Base-by-base conservation (phyloP, 805 yeast species). In the Diddensiella transvaalensis region DNA sequence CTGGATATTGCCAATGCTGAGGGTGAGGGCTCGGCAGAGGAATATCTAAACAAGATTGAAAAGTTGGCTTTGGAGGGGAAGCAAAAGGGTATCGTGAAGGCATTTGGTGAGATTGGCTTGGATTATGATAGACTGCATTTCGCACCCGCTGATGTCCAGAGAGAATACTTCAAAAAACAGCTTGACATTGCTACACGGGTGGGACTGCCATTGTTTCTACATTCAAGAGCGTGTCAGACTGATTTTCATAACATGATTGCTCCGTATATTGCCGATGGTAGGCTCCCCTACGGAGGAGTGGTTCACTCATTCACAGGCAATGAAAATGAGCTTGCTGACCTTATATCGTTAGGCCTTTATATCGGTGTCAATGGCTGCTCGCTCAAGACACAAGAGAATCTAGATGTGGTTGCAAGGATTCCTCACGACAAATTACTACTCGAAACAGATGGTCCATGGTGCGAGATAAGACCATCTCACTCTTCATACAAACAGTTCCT, bases 361-460 rank as follows among this genome's bases (percentile, higher is more conserved):
- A 77, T 93, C 44, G 89, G 98, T 37, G 72, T 93, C 51, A 93
- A 93, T 64, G 99, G 99, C 3, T 93, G 98, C 60, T 89, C 98
- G 1, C 74, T 93, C 55, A 85, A 84, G 60, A 80, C 87, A 0
- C 79, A 78, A 48, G 89, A 85, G 53, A 88, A 86, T 60, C 67
- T 89, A 11, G 73, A 74, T 22, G 88, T 83, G 21, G 87, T 83
- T 0, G 67, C 70, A 37, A 59, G 63, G 21, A 77, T 93, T n/a
- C 98, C 98, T 0, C 59, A 80, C 5, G 79, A 81, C 3, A 76
- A 74, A 58, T 64, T 93, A 38, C 67, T 91, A 75, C 76, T 93
- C 6, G 99, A 93, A 63, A 91, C 97, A 0, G 99, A 93, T 67
- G 89, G 97, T 2, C 99, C 99, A 1, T 93, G 99, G 99, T 93